These are phyloP conservation scores for Boletellus deceptivus DNA, from an alignment of 1,284 basidiomycete genomes.

Conservation along the genomic window DNA sequence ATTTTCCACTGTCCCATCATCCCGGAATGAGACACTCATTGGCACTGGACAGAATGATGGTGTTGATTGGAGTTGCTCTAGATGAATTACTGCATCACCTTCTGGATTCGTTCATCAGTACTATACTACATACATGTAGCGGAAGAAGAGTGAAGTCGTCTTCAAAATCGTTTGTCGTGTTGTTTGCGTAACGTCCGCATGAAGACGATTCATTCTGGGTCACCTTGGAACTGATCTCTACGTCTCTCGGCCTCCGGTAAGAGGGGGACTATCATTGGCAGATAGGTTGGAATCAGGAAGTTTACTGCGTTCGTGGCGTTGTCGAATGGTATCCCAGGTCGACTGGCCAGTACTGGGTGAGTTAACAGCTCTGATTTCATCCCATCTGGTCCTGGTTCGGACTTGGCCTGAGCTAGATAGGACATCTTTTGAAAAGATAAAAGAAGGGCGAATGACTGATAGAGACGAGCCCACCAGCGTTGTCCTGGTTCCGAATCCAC, in stretches of 20 bases:
- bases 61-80: conserved; percentile 12
- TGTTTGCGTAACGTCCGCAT: neutral
- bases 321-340: conserved; percentile 65
- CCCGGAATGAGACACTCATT: conserved; percentile 7
- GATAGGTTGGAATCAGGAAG: conserved; percentile 24
- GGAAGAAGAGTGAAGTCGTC: conserved; percentile 1
- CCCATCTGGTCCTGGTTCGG: conserved; percentile 49
- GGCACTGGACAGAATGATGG: conserved; percentile 6
- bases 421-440: conserved; percentile 5
- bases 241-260: conserved; percentile 49
- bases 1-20: conserved; percentile 5
- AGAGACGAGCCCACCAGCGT: conserved; percentile 10
- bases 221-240: conserved; percentile 20
- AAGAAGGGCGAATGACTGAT: neutral
- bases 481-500: conserved; percentile 21
- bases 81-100: conserved; percentile 5
- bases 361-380: conserved; percentile 60
- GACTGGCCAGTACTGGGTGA: conserved; percentile 44
- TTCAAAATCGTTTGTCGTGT: neutral
- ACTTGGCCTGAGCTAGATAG: conserved; percentile 12
- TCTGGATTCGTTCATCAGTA: conserved; percentile 5
- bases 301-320: conserved; percentile 49
- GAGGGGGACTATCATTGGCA: conserved; percentile 8
- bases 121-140: conserved; percentile 7
- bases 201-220: conserved; percentile 6